Evolutionary conservation across 805 yeast genomes (phyloP), one percentile per base, ranked within the genome.

Genomic region (Metschnikowia shivogae): DNA sequence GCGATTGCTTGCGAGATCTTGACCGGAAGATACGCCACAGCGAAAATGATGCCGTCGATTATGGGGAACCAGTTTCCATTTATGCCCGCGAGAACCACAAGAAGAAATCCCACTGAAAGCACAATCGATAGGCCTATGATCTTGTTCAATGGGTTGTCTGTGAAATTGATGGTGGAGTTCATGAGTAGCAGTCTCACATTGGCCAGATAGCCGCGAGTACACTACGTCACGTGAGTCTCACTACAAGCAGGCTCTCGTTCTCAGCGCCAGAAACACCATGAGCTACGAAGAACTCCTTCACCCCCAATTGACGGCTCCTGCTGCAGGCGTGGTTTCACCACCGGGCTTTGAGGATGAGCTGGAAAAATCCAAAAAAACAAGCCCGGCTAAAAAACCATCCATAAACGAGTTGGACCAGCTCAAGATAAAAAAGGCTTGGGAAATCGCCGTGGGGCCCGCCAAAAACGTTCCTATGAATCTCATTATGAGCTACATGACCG

Each of bases 11-110:
- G 63, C 9, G 74, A 56, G 5, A 71, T 53, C 5, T 60, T 63
- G 14, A 67, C 60, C 17, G 73, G 76, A 28, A 67, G 55, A 55
- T 68, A 71, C 14, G 73, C 76, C 31, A 66, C 52, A 13, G 68
- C 71, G 49, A 70, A 72, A 35, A 70, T 59, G 20, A 70, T 39
- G 5, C 75, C 74, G 53, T 86, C 88, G 32, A 84, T 75, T 46
- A 92, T 74, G 31, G 99, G 98, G 58, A 84, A 81, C 95, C 97
- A 93, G 63, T 89, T 89, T 39, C 87, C 86, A 68, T 80, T 88
- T 10, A 93, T 73, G 42, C 96, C 89, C 37, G 96, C 89, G 29
- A 93, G 72, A 22, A 92, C 86, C 36, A 90, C 89, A 52, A 93
- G 72, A 30, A 93, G 77, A 57, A 92, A 92, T 5, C 99, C 99